These are phyloP conservation scores for Leccinum pallidistipes DNA, from an alignment of 1,284 basidiomycete species.

Conservation along the genomic window DNA sequence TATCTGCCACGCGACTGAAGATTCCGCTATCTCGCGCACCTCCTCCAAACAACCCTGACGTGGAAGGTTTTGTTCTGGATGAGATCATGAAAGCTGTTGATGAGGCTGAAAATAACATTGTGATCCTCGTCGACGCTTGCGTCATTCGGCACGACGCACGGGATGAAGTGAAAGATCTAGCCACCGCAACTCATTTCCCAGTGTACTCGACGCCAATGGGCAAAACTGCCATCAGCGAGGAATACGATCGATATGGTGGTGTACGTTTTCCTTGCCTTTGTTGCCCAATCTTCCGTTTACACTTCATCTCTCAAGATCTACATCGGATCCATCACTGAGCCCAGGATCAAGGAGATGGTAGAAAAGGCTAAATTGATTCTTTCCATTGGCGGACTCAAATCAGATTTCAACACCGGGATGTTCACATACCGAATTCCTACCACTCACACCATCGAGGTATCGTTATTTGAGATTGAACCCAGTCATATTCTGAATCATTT, in stretches of 20 bases:
- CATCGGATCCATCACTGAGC: slow-evolving; percentile 76
- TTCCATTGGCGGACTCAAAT: slow-evolving; percentile 78
- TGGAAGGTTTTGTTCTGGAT: slow-evolving; percentile 72
- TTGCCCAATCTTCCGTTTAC: slow-evolving; percentile 12
- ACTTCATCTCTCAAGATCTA: slow-evolving; percentile 56
- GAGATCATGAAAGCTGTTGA: slow-evolving; percentile 69
- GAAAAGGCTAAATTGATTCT: slow-evolving; percentile 85
- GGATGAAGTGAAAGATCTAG: slow-evolving; percentile 67
- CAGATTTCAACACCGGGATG: slow-evolving; percentile 91
- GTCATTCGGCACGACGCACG: slow-evolving; percentile 78
- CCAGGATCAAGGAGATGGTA: slow-evolving; percentile 71
- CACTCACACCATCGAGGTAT: slow-evolving; percentile 62
- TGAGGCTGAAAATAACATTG: slow-evolving; percentile 60
- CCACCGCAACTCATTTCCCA: slow-evolving; percentile 71
- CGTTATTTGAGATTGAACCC: neutral
- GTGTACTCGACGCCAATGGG: slow-evolving; percentile 89
- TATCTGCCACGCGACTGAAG: slow-evolving; percentile 65
- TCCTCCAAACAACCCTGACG: slow-evolving; percentile 56
- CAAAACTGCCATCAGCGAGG: slow-evolving; percentile 80
- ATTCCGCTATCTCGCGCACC: slow-evolving; percentile 56
- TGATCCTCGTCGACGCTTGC: slow-evolving; percentile 90
- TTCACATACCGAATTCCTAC: slow-evolving; percentile 74
- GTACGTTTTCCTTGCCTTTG: slow-evolving; percentile 38
- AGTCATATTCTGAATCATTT: slow-evolving; percentile 7
- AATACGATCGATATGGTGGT: slow-evolving; percentile 84